Percentiles rank a stretch among this genome's conserved stretches.
phyloP scores from a whole-genome alignment of 2,329 filamentous ascomycete species.

The Exserohilum turcica region DNA sequence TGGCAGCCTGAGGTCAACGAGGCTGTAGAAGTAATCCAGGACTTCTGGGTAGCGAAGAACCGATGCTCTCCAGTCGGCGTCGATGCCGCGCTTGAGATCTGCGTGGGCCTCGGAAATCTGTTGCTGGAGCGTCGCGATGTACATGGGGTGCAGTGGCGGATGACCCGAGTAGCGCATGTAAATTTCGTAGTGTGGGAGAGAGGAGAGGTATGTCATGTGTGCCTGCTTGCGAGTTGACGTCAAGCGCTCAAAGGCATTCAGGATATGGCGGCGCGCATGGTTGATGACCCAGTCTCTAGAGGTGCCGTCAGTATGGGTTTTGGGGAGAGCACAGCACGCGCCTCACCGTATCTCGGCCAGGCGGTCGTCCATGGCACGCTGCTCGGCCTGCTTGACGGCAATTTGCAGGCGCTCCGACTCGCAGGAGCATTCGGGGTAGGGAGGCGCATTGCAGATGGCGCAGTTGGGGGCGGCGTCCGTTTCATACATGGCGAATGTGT shows the following conservation, averaged over 20 bases:
- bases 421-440: constrained; percentile 48
- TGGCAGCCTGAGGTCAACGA: constrained; percentile 70
- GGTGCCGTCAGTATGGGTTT: constrained; percentile 21
- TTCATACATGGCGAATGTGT: constrained; percentile 32
- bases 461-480: constrained; percentile 50
- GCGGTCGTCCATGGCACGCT: constrained; percentile 45
- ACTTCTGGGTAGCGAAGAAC: constrained; percentile 78
- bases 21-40: constrained; percentile 77
- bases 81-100: constrained; percentile 72
- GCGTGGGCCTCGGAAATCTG: constrained; percentile 69
- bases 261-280: constrained; percentile 53
- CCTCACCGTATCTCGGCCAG: constrained; percentile 44
- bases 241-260: constrained; percentile 51
- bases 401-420: constrained; percentile 49
- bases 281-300: constrained; percentile 54
- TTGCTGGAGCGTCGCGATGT: constrained; percentile 49
- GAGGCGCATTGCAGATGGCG: constrained; percentile 49
- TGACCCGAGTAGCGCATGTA: constrained; percentile 54
- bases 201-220: constrained; percentile 51
- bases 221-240: constrained; percentile 49
- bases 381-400: constrained; percentile 48
- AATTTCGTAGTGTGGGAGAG: constrained; percentile 53
- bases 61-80: constrained; percentile 77
- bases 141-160: constrained; percentile 50
- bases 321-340: not conserved